Conservation (phyloP, 192 early-diverging fungal genomes). For the Rhizophagus clarus region DNA sequence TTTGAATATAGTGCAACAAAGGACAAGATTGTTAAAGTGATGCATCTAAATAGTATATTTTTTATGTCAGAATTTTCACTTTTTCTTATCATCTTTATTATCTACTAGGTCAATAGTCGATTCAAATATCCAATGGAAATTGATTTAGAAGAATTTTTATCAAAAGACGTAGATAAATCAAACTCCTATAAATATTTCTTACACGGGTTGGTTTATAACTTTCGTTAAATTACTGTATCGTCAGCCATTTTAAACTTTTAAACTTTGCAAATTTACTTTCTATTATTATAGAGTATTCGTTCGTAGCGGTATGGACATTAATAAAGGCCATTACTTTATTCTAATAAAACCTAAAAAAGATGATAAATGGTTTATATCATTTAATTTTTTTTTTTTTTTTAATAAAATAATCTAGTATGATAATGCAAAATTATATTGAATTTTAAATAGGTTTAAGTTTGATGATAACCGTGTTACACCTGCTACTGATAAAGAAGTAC, state of each 20-base stretch:
- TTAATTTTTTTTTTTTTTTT: no score
- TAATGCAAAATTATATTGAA: no score
- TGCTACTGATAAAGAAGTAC: conserved; percentile 75
- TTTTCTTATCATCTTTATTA: not conserved
- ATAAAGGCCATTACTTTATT: conserved; percentile 95
- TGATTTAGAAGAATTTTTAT: conserved; percentile 84
- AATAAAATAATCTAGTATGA: no score
- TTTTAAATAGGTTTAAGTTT: conserved; percentile 77
- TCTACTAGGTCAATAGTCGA: conserved; percentile 82
- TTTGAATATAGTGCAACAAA: conserved; percentile 96
- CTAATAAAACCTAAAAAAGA: conserved; percentile 79
- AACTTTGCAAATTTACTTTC: not conserved
- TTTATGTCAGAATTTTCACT: not conserved
- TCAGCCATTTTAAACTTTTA: not conserved
- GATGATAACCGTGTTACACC: conserved; percentile 95
- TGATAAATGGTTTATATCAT: conserved; percentile 64
- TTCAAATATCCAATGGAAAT: conserved; percentile 90
- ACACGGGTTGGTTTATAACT: conserved; percentile 68
- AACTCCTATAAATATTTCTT: conserved; percentile 77
- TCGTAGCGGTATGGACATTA: conserved; percentile 82
- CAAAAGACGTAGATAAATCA: conserved; percentile 61
- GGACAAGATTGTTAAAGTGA: conserved; percentile 87
- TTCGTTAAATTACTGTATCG: not conserved
- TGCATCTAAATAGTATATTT: not conserved
- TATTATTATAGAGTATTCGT: conserved; percentile 77